Percentiles rank a stretch among this genome's conserved stretches.
phyloP scores from a whole-genome alignment of 495 filamentous ascomycete genomes.

The Lasiosphaeris hirsuta region DNA sequence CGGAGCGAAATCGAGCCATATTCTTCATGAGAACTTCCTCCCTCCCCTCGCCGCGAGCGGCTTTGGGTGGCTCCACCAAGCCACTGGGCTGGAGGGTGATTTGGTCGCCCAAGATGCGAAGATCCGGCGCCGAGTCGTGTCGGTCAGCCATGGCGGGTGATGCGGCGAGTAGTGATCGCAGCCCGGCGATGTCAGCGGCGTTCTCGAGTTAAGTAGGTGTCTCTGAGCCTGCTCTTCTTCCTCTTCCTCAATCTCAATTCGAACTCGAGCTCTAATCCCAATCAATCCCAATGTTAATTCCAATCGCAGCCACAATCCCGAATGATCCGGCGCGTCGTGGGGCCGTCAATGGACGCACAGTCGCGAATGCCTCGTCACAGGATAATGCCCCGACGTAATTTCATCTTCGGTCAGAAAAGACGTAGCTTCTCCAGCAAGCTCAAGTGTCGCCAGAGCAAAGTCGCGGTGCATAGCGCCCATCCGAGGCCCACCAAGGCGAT shows the following conservation, averaged over 20 bases:
- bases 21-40: constrained; percentile 76
- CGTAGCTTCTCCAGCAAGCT: background rate
- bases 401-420: background rate
- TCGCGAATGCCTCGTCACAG: no score
- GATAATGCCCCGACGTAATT: no score
- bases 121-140: constrained; percentile 65
- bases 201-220: background rate
- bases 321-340: no score
- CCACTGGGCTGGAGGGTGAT: constrained; percentile 79
- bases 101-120: constrained; percentile 75
- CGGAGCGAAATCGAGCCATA: constrained; percentile 71
- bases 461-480: background rate
- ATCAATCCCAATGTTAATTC: no score
- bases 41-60: constrained; percentile 40
- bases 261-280: no score
- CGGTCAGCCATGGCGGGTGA: constrained; percentile 4
- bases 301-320: no score
- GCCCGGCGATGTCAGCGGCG: constrained; percentile 14
- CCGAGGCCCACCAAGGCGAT: constrained; percentile 6
- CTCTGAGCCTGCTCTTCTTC: background rate
- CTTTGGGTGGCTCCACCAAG: constrained; percentile 51
- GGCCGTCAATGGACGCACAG: no score
- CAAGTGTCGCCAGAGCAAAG: background rate
- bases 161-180: constrained; percentile 20
- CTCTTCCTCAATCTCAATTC: background rate